Evolutionary conservation across 2,329 filamentous ascomycete species (phyloP), one percentile per base, ranked within the genome.

Genomic region (Fusarium sp.): DNA sequence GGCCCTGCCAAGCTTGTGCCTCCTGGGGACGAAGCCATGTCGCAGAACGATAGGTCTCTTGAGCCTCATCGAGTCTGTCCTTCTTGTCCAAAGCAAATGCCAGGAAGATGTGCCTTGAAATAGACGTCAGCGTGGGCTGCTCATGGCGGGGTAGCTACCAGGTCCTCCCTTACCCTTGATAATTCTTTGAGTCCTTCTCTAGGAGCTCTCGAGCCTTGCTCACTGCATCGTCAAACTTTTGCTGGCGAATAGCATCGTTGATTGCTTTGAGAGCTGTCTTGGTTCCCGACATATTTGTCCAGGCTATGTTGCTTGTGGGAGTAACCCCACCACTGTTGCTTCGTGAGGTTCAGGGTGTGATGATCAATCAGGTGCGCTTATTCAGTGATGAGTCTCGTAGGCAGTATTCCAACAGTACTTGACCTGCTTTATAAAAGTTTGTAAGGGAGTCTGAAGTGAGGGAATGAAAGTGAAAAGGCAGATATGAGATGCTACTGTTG

Each of bases 1-100:
- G 83, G 1, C 96, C 96, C 77, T 97, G 92, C 93, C 93, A 98
- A 70, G 92, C 92, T 74, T 95, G 91, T n/a, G 88, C 83, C 72
- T 97, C 93, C 16, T 87, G 83, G 1, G 90, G 87, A 69, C 93
- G 94, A 66, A 93, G 82, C 18, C 84, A 83, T 6, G 91, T 87
- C 1, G 95, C 96, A 31, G 86, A 84, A 40, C 86, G 83, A 79
- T 98, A 98, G 1, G 90, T 88, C 33, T 85, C 86, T 73, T 96
- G 93, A 0, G 96, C 90, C 40, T 93, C 90, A 6, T 91, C 88
- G 7, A 86, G 81, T 65, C 89, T 86, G 65, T 88, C 87, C 67
- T 91, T 86, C 77, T 93, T 96, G 78, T 97, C 93, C 49, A 91
- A 83, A 2, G 92, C 91, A 77, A 96, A 93, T 2, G 93, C 96